Evolutionary conservation across 2,329 filamentous ascomycete species (phyloP), one percentile per base, ranked within the genome.

Genomic region (Triangularia setosa): DNA sequence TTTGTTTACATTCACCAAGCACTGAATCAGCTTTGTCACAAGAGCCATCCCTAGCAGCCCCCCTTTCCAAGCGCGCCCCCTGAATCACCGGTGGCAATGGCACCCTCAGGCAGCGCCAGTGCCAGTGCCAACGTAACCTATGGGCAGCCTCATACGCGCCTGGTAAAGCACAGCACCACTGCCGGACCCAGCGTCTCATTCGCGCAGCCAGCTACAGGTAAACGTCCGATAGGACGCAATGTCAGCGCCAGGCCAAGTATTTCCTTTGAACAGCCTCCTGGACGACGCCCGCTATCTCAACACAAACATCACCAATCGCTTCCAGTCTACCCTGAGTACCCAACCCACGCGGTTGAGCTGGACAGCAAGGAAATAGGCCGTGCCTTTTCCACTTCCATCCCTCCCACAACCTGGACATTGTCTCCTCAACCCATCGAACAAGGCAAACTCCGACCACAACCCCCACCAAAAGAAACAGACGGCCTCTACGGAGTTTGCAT

Each of bases 401-500:
- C 40, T 12, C 21, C 40, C 7, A 48, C 40, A 48, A 48, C 40
- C 7, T 48, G 40, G 40, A 48, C 40, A 8, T 48, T n/a, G 6
- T 48, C 40, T 1, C 40, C 40, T 9, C 40, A 48, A 21, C 40
- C n/a, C n/a, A 18, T 48, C 2, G 40, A 48, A n/a, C 40, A 48
- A 21, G 40, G n/a, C 11, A 48, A 4, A 48, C 40, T 48, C 40
- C 6, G 18, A 6, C 40, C 40, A 8, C 40, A 18, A 21, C 33
- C 24, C 40, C 57, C 64, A 12, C 59, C 56, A 24, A 65, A 68
- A 18, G 68, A 48, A 48, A 4, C 40, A 9, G 40, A 21, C n/a
- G 40, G 68, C 2, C 33, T 69, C 12, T 68, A 68, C 59, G 67
- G 68, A 53, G 30, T 69, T 33, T 66, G 63, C 59, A 65, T 69